Evolutionary conservation across 768 basidiomycete genomes (phyloP), one percentile per base, ranked within the genome.

Genomic region (Kondoa malvinella): DNA sequence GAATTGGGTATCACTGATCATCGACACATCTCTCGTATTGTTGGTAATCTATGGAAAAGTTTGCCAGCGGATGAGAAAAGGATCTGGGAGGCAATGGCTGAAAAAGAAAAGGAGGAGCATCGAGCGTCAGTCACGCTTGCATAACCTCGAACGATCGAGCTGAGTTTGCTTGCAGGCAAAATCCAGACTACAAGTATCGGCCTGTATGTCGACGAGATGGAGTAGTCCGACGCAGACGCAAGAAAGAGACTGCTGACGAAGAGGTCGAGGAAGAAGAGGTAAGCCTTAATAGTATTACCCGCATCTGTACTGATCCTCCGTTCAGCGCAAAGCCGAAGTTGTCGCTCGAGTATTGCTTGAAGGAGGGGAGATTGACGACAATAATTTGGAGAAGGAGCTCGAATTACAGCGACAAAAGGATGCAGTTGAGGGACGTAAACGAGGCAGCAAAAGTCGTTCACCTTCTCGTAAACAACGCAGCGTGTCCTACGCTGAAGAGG

Each of bases 11-110:
- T 87, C 77, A 80, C 80, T 17, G 82, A 87, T 63, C 88, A 90
- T 75, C 84, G 87, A 75, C 81, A 83, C 66, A 82, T 90, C 68
- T 86, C 85, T 68, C 81, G 83, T 66, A 81, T 88, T 64, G 86
- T 84, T 1, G 88, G 85, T 2, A 75, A 82, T 34, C 80, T 81
- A 71, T 92, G 89, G 89, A 82, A 82, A 50, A 78, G 81, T 65
- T 77, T 88, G 33, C 72, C 77, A 12, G 74, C 76, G 0, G 79
- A 78, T 27, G 81, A 76, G 64, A 70, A 71, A 56, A 59, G 27
- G 31, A 34, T 59, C 14, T 76, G 71, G 71, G 72, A 76, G 34
- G 30, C 71, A 17, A 58, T 69, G 34, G 75, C 75, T 4, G 66
- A 67, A 30, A 66, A 71, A 59, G 73, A 74, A 67, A 74, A 72